Percentiles rank a stretch among this genome's conserved stretches.
Evolutionary conservation across 306 rosid species (phyloP).

Genomic region (Vigna unguiculata): DNA sequence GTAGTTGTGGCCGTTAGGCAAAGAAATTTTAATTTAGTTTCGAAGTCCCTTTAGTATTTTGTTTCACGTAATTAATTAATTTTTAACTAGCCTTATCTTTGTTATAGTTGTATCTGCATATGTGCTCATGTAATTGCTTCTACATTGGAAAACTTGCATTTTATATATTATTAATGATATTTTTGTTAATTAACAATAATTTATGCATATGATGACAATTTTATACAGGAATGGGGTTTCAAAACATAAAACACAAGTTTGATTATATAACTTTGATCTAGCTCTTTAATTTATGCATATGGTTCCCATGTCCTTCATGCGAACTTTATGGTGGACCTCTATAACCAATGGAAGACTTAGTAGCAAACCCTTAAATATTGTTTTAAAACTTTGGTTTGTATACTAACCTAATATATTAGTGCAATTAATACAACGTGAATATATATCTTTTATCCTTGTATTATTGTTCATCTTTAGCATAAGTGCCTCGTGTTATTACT

Average conservation of each 20-base stretch:
- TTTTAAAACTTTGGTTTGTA: too few relatives aligned
- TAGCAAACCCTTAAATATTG: too few relatives aligned
- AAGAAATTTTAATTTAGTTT: neutral
- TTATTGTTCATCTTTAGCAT: neutral
- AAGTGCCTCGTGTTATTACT: neutral
- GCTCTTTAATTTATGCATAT: neutral
- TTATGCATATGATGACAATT: too few relatives aligned
- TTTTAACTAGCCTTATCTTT: neutral
- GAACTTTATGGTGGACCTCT: neutral
- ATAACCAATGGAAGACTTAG: too few relatives aligned
- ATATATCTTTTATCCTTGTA: neutral
- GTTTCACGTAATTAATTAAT: neutral
- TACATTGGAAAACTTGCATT: too few relatives aligned
- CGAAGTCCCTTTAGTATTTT: neutral
- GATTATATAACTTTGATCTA: neutral
- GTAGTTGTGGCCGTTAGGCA: neutral
- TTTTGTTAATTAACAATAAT: conserved; percentile 31
- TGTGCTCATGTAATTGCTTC: neutral
- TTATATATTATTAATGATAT: neutral
- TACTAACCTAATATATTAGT: neutral
- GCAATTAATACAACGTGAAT: neutral
- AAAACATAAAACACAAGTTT: neutral
- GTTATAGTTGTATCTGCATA: neutral
- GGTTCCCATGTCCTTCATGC: neutral
- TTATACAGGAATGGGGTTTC: neutral